Percentiles rank a stretch among this genome's conserved stretches.
Evolutionary conservation across 2,329 filamentous ascomycete species (phyloP).

Genomic region (Nemania sp.): DNA sequence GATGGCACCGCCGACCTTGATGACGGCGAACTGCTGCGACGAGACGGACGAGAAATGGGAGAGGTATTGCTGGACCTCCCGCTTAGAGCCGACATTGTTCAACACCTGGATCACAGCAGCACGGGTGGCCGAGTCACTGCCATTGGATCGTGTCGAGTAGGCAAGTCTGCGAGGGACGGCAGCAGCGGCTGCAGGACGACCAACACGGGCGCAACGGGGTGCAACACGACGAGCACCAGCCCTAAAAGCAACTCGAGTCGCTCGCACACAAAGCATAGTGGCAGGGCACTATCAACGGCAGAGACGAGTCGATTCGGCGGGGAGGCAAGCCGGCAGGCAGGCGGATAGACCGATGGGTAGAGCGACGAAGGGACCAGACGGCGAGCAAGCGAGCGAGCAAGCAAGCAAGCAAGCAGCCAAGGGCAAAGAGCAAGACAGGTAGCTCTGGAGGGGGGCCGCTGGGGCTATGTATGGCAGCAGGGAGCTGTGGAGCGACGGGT

Average conservation of each 20-base stretch:
- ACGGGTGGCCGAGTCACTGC: slow-evolving; percentile 63
- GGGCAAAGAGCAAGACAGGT: too few relatives aligned
- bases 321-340: background rate
- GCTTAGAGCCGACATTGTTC: slow-evolving; percentile 93
- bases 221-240: slow-evolving; percentile 38
- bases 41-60: slow-evolving; percentile 97
- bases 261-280: slow-evolving; percentile 36
- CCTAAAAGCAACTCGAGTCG: slow-evolving; percentile 36
- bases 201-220: slow-evolving; percentile 19
- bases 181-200: slow-evolving; percentile 15
- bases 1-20: slow-evolving; percentile 97
- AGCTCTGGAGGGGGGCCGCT: too few relatives aligned
- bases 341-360: too few relatives aligned
- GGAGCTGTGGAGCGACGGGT: slow-evolving; percentile 10
- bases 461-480: slow-evolving; percentile 14
- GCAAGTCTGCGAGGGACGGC: slow-evolving; percentile 40
- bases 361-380: too few relatives aligned
- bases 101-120: slow-evolving; percentile 87
- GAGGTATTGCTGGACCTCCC: slow-evolving; percentile 96
- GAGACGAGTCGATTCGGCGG: background rate
- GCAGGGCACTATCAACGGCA: slow-evolving; percentile 5
- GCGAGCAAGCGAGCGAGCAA: too few relatives aligned
- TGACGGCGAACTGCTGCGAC: slow-evolving; percentile 95
- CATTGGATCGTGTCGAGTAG: slow-evolving; percentile 39
- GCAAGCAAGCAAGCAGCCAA: too few relatives aligned